Conservation (phyloP, 352 stramenopile species). For the Pythium vanterpoolii region DNA sequence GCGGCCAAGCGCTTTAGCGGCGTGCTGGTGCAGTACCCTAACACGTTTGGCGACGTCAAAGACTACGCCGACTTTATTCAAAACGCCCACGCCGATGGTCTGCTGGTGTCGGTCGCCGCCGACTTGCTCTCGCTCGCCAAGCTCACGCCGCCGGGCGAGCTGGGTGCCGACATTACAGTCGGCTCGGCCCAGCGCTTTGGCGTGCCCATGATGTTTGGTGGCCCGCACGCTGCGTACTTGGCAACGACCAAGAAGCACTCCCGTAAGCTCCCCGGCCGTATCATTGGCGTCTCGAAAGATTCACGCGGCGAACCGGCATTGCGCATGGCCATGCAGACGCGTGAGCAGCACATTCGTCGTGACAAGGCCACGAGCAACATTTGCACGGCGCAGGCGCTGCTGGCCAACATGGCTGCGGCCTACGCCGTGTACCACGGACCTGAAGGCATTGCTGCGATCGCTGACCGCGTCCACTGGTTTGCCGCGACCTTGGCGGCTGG, state of each 20-base stretch:
- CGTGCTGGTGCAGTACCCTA: constrained; percentile 98
- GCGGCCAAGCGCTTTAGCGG: constrained; percentile 88
- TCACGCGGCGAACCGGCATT: constrained; percentile 93
- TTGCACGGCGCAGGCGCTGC: constrained; percentile 97
- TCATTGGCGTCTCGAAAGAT: constrained; percentile 99
- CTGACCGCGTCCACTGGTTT: constrained; percentile 91
- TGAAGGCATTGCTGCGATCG: constrained; percentile 93
- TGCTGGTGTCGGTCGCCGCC: constrained; percentile 95
- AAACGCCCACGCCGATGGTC: constrained; percentile 76
- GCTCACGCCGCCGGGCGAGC: constrained; percentile 92
- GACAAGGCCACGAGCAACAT: constrained; percentile 99
- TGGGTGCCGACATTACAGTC: constrained; percentile 97
- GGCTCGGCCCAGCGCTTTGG: constrained; percentile 98
- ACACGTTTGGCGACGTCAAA: constrained; percentile 94
- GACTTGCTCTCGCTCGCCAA: constrained; percentile 96
- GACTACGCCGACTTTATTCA: constrained; percentile 92
- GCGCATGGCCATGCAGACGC: constrained; percentile 99
- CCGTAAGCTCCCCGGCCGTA: constrained; percentile 96
- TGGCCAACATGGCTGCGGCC: constrained; percentile 98
- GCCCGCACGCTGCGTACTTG: constrained; percentile 97
- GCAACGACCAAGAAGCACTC: constrained; percentile 95
- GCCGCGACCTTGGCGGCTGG: constrained; percentile 86
- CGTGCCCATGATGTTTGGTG: constrained; percentile 99
- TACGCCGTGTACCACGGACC: constrained; percentile 99
- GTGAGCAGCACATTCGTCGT: constrained; percentile 98